Evolutionary conservation across 2,329 filamentous ascomycete species (phyloP).

Genomic region (Pseudocercospora macadamiae): DNA sequence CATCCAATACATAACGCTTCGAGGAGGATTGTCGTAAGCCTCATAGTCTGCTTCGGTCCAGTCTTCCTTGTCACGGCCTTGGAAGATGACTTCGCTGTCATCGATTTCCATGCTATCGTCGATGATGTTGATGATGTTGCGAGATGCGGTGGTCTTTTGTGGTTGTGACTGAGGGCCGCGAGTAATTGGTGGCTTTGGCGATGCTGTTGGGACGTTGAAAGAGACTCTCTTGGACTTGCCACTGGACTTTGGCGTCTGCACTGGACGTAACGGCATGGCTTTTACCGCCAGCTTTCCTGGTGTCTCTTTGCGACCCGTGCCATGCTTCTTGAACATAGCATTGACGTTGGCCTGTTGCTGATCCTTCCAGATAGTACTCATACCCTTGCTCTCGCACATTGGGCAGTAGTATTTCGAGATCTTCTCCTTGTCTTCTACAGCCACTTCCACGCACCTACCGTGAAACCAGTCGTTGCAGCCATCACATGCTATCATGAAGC

Average conservation of each 20-base stretch:
- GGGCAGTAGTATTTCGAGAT: constrained; percentile 64
- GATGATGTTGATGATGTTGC: background rate
- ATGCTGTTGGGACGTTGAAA: background rate
- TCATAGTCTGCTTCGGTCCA: background rate
- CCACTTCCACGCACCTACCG: constrained; percentile 80
- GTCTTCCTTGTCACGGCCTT: background rate
- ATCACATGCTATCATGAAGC: constrained; percentile 97
- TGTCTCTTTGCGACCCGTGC: background rate
- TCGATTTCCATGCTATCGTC: background rate
- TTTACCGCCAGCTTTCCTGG: background rate
- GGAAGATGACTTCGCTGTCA: background rate
- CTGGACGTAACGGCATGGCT: background rate
- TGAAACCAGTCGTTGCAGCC: constrained; percentile 96
- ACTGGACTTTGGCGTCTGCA: background rate
- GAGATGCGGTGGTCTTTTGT: background rate
- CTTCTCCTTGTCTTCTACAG: constrained; percentile 70
- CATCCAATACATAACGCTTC: background rate
- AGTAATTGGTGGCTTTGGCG: background rate
- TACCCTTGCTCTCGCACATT: constrained; percentile 1
- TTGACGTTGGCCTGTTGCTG: background rate
- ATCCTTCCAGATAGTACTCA: background rate
- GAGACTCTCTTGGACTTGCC: background rate
- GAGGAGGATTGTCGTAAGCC: background rate
- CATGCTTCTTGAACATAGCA: no score
- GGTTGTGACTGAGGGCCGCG: background rate